These are phyloP conservation scores for Bombardia bombarda DNA, from an alignment of 495 filamentous ascomycete species.

Conservation along the genomic window DNA sequence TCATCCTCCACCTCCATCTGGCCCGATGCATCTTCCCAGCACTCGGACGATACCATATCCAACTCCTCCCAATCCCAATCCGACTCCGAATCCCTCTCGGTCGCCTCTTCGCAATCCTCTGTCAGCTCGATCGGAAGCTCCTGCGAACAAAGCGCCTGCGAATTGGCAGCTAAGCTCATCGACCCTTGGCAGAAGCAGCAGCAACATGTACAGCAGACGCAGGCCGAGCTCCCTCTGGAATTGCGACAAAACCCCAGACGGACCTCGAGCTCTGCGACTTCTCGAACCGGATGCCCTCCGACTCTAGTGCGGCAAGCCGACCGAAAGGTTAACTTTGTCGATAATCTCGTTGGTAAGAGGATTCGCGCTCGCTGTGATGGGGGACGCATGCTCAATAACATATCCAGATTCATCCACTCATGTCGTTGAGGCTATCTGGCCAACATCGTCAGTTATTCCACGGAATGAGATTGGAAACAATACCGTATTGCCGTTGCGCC, in stretches of 20 bases:
- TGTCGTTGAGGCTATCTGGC: constrained; percentile 97
- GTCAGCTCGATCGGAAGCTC: constrained; percentile 21
- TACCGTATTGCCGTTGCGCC: constrained; percentile 80
- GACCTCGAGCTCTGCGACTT: constrained; percentile 46
- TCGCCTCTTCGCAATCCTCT: constrained; percentile 18
- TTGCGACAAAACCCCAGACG: constrained; percentile 77
- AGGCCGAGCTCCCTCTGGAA: constrained; percentile 52
- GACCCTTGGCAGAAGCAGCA: constrained; percentile 23
- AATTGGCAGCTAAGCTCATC: constrained; percentile 16
- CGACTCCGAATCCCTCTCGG: constrained; percentile 13
- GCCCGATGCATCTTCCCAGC: constrained; percentile 58
- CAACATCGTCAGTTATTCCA: constrained; percentile 56
- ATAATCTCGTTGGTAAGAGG: constrained; percentile 94
- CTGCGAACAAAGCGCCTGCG: too few relatives aligned
- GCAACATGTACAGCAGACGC: constrained; percentile 12
- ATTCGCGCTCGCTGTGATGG: constrained; percentile 6
- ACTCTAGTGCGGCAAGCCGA: constrained; percentile 83
- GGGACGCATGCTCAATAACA: constrained; percentile 20
- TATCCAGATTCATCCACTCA: constrained; percentile 86
- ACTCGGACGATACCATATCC: constrained; percentile 37
- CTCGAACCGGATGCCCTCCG: constrained; percentile 63
- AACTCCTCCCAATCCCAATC: constrained; percentile 28
- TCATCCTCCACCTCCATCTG: constrained; percentile 73
- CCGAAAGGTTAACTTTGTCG: constrained; percentile 92
- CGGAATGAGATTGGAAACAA: constrained; percentile 49